phyloP scores from a whole-genome alignment of 495 filamentous ascomycete species.

The Penicillium egyptiacum region DNA sequence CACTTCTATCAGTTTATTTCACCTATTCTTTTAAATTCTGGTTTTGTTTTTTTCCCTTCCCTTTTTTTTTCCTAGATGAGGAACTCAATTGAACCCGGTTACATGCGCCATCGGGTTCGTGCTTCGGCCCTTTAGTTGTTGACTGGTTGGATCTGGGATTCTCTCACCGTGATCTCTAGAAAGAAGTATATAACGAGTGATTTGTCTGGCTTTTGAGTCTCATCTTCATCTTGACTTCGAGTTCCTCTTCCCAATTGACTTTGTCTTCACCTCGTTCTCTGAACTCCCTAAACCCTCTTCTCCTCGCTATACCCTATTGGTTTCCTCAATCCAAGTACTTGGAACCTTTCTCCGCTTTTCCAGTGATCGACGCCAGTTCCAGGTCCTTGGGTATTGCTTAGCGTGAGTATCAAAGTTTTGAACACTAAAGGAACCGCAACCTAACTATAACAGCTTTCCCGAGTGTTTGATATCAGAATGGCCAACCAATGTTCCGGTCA shows the following conservation, averaged over 20 bases:
- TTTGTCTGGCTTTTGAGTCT: neutral
- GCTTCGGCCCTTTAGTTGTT: constrained; percentile 14
- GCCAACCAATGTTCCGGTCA: constrained; percentile 51
- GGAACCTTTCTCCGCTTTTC: constrained; percentile 15
- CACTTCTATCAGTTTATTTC: neutral
- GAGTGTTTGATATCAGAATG: constrained; percentile 24
- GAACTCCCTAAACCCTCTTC: neutral
- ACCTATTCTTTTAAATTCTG: neutral
- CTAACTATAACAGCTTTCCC: neutral
- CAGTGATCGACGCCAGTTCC: constrained; percentile 28
- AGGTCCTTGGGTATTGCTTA: constrained; percentile 25
- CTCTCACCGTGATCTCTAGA: constrained; percentile 10
- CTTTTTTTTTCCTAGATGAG: neutral
- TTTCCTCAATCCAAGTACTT: constrained; percentile 2
- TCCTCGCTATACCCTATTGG: neutral
- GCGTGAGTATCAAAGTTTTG: constrained; percentile 13
- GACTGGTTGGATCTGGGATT: constrained; percentile 17
- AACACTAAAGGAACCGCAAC: neutral
- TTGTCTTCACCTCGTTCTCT: no score
- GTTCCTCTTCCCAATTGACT: constrained; percentile 1
- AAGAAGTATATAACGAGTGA: constrained; percentile 24
- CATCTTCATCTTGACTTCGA: neutral
- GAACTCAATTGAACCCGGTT: constrained; percentile 12
- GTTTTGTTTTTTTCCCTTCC: constrained; percentile 1
- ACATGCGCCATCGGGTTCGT: constrained; percentile 23